A percentile compares a stretch with the other conserved stretches of the same genome.
Conservation (phyloP, 2,329 filamentous ascomycete genomes). For the Cladorrhinum sp. region DNA sequence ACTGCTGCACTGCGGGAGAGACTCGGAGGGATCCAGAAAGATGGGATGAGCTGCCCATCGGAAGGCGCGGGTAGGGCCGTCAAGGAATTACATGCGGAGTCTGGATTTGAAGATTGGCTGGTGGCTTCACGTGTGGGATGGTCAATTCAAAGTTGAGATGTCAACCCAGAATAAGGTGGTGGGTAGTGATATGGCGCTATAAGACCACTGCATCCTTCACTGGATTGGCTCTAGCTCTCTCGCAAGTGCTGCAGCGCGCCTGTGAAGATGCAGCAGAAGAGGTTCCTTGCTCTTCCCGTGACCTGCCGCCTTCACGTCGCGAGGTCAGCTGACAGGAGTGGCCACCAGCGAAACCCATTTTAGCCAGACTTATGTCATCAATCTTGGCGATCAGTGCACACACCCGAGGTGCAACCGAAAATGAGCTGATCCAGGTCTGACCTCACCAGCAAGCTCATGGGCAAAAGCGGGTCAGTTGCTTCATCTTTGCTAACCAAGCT, state of each 20-base stretch:
- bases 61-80: neutral
- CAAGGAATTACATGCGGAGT: neutral
- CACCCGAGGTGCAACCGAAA: conserved; percentile 25
- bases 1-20: neutral
- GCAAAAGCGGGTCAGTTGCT: conserved; percentile 23
- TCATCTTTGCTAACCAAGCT: conserved; percentile 18
- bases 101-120: neutral
- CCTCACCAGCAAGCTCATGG: conserved; percentile 20
- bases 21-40: neutral
- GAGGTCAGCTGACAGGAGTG: conserved; percentile 19
- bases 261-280: neutral
- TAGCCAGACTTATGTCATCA: conserved; percentile 13
- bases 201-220: neutral
- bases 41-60: neutral
- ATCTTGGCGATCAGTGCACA: conserved; percentile 9
- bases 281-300: neutral
- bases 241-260: neutral
- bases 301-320: conserved; percentile 4
- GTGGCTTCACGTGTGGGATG: neutral
- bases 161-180: neutral
- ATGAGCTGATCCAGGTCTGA: conserved; percentile 27
- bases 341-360: neutral
- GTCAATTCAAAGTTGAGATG: neutral
- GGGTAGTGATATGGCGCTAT: too few species aligned
- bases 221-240: neutral